These are phyloP conservation scores for Exophiala phaeomuriformis DNA, from an alignment of 2,329 filamentous ascomycete genomes.

Conservation along the genomic window DNA sequence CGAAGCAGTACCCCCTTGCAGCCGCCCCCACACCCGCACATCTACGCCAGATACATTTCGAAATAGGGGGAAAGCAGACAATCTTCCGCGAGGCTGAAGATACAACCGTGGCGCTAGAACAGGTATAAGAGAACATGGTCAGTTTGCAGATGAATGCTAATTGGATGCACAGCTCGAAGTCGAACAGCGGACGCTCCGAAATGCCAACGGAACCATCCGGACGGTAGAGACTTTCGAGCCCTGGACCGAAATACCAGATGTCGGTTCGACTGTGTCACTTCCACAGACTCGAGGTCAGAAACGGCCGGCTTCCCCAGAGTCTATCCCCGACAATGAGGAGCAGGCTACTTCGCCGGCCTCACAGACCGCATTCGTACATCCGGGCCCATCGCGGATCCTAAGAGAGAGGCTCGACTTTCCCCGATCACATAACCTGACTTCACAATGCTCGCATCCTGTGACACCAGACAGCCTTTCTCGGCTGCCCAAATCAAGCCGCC, in stretches of 20 bases:
- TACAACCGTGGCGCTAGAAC: conserved; percentile 45
- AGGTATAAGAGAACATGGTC: conserved; percentile 29
- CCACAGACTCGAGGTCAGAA: conserved; percentile 8
- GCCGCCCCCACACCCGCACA: conserved; percentile 72
- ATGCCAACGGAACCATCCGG: conserved; percentile 19
- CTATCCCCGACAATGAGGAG: conserved; percentile 23
- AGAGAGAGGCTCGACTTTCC: conserved; percentile 5
- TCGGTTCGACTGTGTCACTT: conserved; percentile 1
- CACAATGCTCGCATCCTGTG: conserved; percentile 23
- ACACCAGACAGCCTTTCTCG: conserved; percentile 23
- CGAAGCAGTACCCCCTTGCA: conserved; percentile 85
- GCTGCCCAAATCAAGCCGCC: conserved; percentile 1
- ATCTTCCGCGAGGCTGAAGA: conserved; percentile 58
- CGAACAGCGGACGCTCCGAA: conserved; percentile 20
- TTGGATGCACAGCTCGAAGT: conserved; percentile 15
- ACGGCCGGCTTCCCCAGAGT: conserved; percentile 26
- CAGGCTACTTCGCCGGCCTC: neutral
- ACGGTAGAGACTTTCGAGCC: conserved; percentile 19
- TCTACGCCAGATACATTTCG: conserved; percentile 69
- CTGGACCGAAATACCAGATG: conserved; percentile 2
- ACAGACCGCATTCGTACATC: neutral
- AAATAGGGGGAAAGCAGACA: conserved; percentile 55
- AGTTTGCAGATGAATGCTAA: neutral
- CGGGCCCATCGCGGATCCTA: neutral
- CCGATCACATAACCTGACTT: conserved; percentile 14